Conservation (phyloP, 31 red algal species). For the Pterothamnion heteromorphum region DNA sequence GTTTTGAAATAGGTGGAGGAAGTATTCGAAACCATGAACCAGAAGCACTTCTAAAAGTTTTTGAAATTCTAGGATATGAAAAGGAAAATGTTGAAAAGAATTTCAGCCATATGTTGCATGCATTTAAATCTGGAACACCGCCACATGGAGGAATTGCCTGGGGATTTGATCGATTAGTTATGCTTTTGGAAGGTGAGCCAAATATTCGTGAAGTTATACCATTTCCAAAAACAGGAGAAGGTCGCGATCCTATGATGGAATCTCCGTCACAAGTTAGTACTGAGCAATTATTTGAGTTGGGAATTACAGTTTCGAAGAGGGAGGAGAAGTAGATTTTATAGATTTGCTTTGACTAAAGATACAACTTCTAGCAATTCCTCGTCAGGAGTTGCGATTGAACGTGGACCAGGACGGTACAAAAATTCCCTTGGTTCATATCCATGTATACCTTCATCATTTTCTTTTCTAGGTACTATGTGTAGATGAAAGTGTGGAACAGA, state of each 20-base stretch:
- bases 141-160: slow-evolving; percentile 99
- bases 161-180: slow-evolving; percentile 89
- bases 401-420: no score
- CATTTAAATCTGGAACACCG: slow-evolving; percentile 84
- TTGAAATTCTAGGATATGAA: slow-evolving; percentile 65
- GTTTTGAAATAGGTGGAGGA: slow-evolving; percentile 98
- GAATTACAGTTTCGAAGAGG: no score
- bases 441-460: no score
- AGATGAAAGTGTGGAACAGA: no score
- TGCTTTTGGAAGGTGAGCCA: slow-evolving; percentile 75
- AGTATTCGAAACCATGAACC: slow-evolving; percentile 92
- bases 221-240: slow-evolving; percentile 96
- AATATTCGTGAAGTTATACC: slow-evolving; percentile 97
- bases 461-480: no score
- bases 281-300: not conserved
- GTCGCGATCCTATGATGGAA: slow-evolving; percentile 91
- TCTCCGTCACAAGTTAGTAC: slow-evolving; percentile 68
- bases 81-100: slow-evolving; percentile 78
- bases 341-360: no score
- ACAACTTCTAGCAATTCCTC: no score
- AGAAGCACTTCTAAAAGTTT: slow-evolving; percentile 70
- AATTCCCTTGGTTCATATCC: no score
- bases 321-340: no score
- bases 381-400: no score
- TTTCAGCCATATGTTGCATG: slow-evolving; percentile 94